These are phyloP conservation scores for Eimeria brunetti DNA, from an alignment of 169 alveolate species.

Conservation along the genomic window DNA sequence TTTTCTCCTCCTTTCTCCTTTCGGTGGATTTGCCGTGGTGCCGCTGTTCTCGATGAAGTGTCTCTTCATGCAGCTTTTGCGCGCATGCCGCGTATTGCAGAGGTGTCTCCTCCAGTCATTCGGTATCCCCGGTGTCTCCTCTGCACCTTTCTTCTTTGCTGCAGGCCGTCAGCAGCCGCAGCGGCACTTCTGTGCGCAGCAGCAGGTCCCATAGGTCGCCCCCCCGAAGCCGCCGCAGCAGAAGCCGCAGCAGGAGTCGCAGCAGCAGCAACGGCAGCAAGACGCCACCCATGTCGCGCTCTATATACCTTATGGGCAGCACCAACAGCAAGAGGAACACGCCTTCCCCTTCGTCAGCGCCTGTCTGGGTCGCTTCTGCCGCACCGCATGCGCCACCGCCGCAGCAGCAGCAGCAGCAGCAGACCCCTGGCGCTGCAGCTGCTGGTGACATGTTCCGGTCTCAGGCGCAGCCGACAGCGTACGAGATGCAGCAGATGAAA, in stretches of 20 bases:
- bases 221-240: slow-evolving; percentile 45
- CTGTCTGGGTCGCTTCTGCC: slow-evolving; percentile 52
- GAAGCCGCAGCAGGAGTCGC: slow-evolving; percentile 62
- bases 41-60: background rate
- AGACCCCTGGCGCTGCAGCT: slow-evolving; percentile 29
- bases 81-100: background rate
- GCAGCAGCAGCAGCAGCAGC: slow-evolving; percentile 67
- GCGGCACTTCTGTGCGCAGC: slow-evolving; percentile 46
- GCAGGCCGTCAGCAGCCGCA: slow-evolving; percentile 65
- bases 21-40: background rate
- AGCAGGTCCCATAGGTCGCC: slow-evolving; percentile 55
- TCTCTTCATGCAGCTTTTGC: background rate
- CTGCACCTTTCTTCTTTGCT: background rate
- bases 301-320: slow-evolving; percentile 54
- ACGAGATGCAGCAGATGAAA: slow-evolving; percentile 47
- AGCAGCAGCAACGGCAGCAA: slow-evolving; percentile 64
- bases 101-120: background rate
- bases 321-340: slow-evolving; percentile 53
- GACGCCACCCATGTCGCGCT: slow-evolving; percentile 51
- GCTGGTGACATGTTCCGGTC: slow-evolving; percentile 32
- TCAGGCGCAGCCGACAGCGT: slow-evolving; percentile 54
- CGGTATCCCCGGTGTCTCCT: background rate
- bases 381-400: slow-evolving; percentile 41
- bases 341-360: slow-evolving; percentile 37
- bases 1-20: too few species aligned